Percentiles rank a stretch among this genome's conserved stretches.
These are phyloP conservation scores for Lachnellula subtilissima DNA, from an alignment of 2,329 filamentous ascomycete species.

Conservation along the genomic window DNA sequence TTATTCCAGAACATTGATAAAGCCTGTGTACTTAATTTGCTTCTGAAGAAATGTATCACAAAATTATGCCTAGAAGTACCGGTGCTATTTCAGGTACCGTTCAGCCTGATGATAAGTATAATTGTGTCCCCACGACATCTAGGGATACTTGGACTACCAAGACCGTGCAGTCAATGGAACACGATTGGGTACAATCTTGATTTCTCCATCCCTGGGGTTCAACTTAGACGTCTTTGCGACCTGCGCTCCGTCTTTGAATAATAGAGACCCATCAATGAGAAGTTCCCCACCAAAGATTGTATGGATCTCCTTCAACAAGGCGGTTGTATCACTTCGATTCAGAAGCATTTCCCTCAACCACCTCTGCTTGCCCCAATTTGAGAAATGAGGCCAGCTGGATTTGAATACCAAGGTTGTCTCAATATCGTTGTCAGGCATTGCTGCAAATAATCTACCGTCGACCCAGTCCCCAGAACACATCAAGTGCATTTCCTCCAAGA, in stretches of 20 bases:
- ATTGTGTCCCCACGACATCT: no score
- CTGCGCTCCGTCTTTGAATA: constrained; percentile 15
- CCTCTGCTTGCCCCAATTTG: constrained; percentile 28
- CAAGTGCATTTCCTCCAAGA: constrained; percentile 23
- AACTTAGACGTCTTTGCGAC: constrained; percentile 8
- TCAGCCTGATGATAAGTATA: no score
- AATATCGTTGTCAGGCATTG: background rate
- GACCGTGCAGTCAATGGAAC: no score
- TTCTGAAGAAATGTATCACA: no score
- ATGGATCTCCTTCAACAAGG: constrained; percentile 20
- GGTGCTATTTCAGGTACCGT: no score
- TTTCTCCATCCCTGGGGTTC: constrained; percentile 27
- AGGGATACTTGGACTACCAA: no score
- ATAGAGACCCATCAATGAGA: constrained; percentile 22
- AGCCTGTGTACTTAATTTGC: no score
- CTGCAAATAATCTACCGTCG: constrained; percentile 25
- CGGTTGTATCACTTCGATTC: constrained; percentile 22
- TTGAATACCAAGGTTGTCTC: constrained; percentile 20
- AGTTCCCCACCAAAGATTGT: constrained; percentile 22
- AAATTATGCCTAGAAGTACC: no score
- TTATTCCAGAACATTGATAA: no score
- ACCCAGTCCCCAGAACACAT: constrained; percentile 19
- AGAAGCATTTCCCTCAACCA: constrained; percentile 29
- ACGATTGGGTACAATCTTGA: constrained; percentile 18
- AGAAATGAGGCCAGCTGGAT: constrained; percentile 29